Conservation (phyloP, 805 yeast genomes). For the Wickerhamiella allomyrinae region DNA sequence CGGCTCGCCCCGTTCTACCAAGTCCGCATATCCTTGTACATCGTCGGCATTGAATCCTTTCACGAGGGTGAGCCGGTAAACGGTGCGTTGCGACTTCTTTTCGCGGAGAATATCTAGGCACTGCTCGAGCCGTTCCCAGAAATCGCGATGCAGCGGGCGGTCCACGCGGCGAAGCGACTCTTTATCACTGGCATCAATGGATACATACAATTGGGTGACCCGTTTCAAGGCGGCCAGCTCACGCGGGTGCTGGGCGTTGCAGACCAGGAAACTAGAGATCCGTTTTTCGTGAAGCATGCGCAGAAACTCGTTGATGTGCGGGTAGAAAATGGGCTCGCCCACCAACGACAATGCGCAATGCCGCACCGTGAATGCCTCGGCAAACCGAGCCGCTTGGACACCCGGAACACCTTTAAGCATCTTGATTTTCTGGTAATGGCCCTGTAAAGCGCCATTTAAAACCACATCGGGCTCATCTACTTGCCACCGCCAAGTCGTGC, state of each 20-base stretch:
- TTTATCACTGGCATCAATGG: conserved; percentile 88
- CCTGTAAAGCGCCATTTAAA: conserved; percentile 69
- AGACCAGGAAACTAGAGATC: conserved; percentile 77
- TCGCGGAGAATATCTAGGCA: conserved; percentile 70
- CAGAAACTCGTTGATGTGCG: conserved; percentile 75
- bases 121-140: conserved; percentile 74
- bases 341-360: conserved; percentile 89
- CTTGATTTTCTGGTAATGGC: conserved; percentile 83
- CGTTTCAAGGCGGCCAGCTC: conserved; percentile 52
- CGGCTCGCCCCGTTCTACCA: conserved; percentile 69
- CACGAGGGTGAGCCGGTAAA: conserved; percentile 76
- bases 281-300: conserved; percentile 63
- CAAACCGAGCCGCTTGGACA: conserved; percentile 73
- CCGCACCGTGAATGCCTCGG: conserved; percentile 75
- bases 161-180: conserved; percentile 68
- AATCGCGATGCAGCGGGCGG: conserved; percentile 77
- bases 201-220: conserved; percentile 83
- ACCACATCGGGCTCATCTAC: conserved; percentile 79
- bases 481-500: conserved; percentile 94
- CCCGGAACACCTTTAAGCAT: conserved; percentile 96
- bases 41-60: conserved; percentile 86
- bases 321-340: conserved; percentile 91
- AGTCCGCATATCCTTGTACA: conserved; percentile 61
- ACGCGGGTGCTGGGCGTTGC: conserved; percentile 93
- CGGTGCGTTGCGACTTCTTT: conserved; percentile 77